Evolutionary conservation across 148 eudicot genomes (phyloP), one percentile per base, ranked within the genome.

Genomic region (Amaranthus hypochondriacus): DNA sequence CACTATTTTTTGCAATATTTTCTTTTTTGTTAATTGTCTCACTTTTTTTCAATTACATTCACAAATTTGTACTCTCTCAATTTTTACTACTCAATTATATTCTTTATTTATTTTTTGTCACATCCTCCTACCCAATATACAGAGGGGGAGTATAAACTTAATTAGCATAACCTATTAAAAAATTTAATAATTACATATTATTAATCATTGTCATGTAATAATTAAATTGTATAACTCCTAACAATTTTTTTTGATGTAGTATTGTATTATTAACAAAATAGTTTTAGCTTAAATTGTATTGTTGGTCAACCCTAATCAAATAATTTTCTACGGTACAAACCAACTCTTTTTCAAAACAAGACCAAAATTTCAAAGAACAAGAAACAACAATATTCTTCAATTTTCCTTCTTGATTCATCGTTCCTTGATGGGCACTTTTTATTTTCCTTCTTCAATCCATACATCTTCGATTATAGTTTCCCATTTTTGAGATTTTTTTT

Each of bases 101-200:
- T 28, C 2, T 28, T 28, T 28, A 28, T 28, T 28, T 28, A 28
- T 28, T 28, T 28, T 28, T 28, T 28, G 39, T 28, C 39, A 28
- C 39, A 28, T 28, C 39, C 39, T 28, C n/a, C 39, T 28, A 28
- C 39, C 39, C 39, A 28, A 28, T 28, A 28, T 28, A 28, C 39
- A 0, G 18, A 18, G 18, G 18, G 39, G 39, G 39, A 28, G 39
- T 28, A 28, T 28, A 28, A 28, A 28, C 39, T 28, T 13, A 64
- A 46, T 46, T 1, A 12, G 67, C 49, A 44, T 4, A 0, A n/a
- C 8, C 13, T 39, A 9, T 11, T 2, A 21, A 59, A 75, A 62
- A 73, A 69, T 53, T 21, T 5, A 42, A 56, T 42, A 46, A 52
- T 14, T 68, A 0, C 69, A 65, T 70, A 74, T 74, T 39, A 53